Percentiles rank a stretch among this genome's conserved stretches.
These are phyloP conservation scores for Borealophlyctis nickersoniae DNA, from an alignment of 192 early-diverging fungal species.

Conservation along the genomic window DNA sequence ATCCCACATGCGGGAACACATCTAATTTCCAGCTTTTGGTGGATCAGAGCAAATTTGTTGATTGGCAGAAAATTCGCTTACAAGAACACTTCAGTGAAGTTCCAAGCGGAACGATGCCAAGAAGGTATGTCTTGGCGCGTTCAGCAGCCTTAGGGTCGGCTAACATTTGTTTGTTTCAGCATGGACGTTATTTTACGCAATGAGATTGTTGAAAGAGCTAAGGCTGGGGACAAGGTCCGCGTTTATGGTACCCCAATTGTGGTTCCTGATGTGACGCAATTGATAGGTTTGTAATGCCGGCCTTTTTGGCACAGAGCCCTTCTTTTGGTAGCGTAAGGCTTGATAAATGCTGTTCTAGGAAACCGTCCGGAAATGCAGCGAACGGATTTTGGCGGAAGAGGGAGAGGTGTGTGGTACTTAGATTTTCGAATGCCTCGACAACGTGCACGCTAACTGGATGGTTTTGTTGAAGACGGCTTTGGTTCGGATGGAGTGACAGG, in stretches of 20 bases:
- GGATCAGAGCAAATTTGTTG: conserved; percentile 83
- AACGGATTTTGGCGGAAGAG: conserved; percentile 36
- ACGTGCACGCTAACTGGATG: no score
- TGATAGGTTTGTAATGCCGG: conserved; percentile 57
- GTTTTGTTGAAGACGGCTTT: no score
- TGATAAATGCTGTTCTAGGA: conserved; percentile 23
- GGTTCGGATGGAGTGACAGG: conserved; percentile 78
- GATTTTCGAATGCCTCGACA: no score
- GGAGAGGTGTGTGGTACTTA: no score
- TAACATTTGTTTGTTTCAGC: conserved; percentile 23
- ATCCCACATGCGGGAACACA: conserved; percentile 77
- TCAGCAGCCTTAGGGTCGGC: neutral
- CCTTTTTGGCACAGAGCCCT: no score
- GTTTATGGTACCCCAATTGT: conserved; percentile 89
- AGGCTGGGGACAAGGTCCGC: conserved; percentile 89
- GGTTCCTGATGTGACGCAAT: conserved; percentile 83
- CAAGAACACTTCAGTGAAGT: conserved; percentile 97
- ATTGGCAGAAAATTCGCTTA: conserved; percentile 96
- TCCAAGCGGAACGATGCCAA: conserved; percentile 94
- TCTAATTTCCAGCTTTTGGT: conserved; percentile 74
- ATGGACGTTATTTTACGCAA: conserved; percentile 93
- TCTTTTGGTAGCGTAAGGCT: neutral
- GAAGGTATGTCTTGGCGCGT: conserved; percentile 58
- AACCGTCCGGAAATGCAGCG: conserved; percentile 56
- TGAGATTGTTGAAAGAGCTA: conserved; percentile 89